Conservation (phyloP, 176 grass and related monocot species). For the Phyllostachys edulis region DNA sequence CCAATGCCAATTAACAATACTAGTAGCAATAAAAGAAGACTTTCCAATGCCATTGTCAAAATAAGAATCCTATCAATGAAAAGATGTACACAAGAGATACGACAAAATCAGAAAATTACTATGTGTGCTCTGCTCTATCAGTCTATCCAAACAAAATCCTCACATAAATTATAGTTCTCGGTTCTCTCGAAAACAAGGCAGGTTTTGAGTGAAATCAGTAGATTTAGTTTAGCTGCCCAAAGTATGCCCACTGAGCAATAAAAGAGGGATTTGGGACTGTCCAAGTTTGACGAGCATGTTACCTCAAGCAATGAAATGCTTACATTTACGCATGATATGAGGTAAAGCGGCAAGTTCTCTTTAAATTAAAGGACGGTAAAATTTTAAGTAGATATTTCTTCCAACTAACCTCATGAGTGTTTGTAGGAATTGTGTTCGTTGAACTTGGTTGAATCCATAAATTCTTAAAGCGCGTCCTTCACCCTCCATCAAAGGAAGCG, state of each 20-base stretch:
- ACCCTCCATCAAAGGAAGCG: slow-evolving; percentile 89
- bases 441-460: slow-evolving; percentile 89
- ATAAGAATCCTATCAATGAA: neutral
- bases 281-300: neutral
- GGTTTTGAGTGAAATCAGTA: slow-evolving; percentile 4
- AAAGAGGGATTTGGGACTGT: neutral
- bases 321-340: neutral
- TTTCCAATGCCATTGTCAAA: slow-evolving; percentile 3
- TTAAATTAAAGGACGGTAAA: slow-evolving; percentile 9
- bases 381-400: slow-evolving; percentile 5
- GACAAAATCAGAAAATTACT: neutral
- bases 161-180: slow-evolving; percentile 4
- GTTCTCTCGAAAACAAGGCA: neutral
- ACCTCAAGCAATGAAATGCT: slow-evolving; percentile 8
- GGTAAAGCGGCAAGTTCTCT: slow-evolving; percentile 3
- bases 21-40: neutral
- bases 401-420: slow-evolving; percentile 77
- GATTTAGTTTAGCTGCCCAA: neutral
- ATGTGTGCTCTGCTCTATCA: neutral
- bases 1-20: neutral
- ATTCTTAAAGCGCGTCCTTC: slow-evolving; percentile 78
- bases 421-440: slow-evolving; percentile 73
- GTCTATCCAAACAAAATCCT: slow-evolving; percentile 7
- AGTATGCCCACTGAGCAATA: neutral
- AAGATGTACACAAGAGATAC: slow-evolving; percentile 16